phyloP scores from a whole-genome alignment of 768 basidiomycete species.

The Tulasnella sp. region DNA sequence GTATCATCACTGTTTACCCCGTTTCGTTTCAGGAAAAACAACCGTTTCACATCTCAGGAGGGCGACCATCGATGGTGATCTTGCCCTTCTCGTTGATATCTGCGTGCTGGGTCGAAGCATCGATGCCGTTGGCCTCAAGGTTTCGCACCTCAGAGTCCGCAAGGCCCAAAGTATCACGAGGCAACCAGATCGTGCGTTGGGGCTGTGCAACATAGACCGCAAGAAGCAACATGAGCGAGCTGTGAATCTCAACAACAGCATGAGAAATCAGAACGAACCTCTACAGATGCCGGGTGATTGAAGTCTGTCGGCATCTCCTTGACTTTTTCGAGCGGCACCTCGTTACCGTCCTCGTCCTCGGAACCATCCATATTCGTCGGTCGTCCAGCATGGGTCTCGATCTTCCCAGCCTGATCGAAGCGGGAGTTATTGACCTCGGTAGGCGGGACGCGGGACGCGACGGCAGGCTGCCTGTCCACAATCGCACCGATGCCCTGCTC shows the following conservation, averaged over 20 bases:
- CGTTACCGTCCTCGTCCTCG: constrained; percentile 18
- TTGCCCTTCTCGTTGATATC: constrained; percentile 51
- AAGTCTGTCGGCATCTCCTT: constrained; percentile 37
- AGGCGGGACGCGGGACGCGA: not conserved
- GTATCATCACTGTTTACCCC: too few relatives aligned
- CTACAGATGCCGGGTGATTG: constrained; percentile 70
- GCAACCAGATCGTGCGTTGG: constrained; percentile 77
- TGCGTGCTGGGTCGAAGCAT: constrained; percentile 40
- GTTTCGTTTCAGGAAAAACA: too few relatives aligned
- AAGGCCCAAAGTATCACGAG: constrained; percentile 57
- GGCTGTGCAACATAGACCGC: constrained; percentile 30
- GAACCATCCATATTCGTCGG: constrained; percentile 1
- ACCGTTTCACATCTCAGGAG: constrained; percentile 26
- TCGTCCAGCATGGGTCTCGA: not conserved
- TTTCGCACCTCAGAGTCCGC: constrained; percentile 47
- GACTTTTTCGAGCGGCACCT: not conserved
- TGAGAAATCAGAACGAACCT: constrained; percentile 11
- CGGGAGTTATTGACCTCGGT: not conserved
- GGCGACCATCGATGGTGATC: constrained; percentile 40
- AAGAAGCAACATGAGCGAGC: not conserved
- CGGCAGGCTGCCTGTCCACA: not conserved
- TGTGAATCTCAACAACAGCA: not conserved
- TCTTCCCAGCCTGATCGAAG: constrained; percentile 13
- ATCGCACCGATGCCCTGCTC: not conserved
- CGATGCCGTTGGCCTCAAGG: constrained; percentile 42